These are phyloP conservation scores for Colletotrichum coccodes DNA, from an alignment of 2,329 filamentous ascomycete genomes.

Conservation along the genomic window DNA sequence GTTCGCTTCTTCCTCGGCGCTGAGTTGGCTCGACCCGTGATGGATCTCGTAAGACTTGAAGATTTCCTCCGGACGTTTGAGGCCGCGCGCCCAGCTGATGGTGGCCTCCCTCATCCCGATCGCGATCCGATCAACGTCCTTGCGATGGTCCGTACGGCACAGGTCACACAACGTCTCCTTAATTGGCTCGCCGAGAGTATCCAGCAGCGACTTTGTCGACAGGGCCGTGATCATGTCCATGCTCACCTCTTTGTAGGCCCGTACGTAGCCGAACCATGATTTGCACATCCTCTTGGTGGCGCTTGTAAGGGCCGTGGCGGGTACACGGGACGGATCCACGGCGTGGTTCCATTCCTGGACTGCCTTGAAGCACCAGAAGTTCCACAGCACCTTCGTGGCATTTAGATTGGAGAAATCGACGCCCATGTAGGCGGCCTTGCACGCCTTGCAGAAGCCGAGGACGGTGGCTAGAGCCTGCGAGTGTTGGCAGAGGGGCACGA, in stretches of 20 bases:
- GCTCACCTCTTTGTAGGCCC: neutral
- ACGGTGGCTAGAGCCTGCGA: neutral
- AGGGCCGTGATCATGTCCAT: neutral
- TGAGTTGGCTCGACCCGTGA: neutral
- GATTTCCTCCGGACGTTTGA: neutral
- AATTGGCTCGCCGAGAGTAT: neutral
- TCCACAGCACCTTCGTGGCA: neutral
- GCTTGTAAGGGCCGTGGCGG: neutral
- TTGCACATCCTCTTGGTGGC: neutral
- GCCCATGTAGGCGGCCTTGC: neutral
- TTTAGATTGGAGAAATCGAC: neutral
- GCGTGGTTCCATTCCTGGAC: neutral
- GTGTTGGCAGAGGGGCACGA: slow-evolving; percentile 13
- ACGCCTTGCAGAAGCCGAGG: slow-evolving; percentile 20
- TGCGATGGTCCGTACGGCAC: neutral
- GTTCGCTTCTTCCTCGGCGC: neutral
- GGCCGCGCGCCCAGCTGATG: neutral
- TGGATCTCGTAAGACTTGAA: neutral
- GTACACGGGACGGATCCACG: neutral
- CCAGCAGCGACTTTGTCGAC: neutral
- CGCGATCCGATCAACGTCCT: neutral
- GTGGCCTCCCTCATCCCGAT: neutral
- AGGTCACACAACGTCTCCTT: neutral
- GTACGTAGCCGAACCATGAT: neutral
- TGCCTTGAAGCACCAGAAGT: slow-evolving; percentile 29